Conservation (phyloP, 169 alveolate species). For the Eimeria zaria region DNA sequence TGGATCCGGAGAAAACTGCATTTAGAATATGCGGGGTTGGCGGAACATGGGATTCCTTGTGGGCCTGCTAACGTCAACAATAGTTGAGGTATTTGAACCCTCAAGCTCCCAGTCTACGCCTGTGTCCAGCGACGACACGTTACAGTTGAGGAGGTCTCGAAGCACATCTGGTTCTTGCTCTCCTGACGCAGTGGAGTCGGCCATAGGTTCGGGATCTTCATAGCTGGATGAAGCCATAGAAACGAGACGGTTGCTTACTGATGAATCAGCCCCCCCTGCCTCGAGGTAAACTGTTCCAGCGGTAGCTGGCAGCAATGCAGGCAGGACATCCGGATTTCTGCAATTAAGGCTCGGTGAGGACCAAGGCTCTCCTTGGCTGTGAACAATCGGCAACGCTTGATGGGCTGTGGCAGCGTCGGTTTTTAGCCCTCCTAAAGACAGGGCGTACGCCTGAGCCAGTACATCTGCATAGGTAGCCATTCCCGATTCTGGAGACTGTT, state of each 20-base stretch:
- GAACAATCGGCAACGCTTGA: background rate
- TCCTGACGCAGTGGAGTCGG: background rate
- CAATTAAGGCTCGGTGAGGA: background rate
- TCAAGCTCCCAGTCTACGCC: slow-evolving; percentile 73
- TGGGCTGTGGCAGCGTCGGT: background rate
- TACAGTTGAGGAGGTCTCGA: slow-evolving; percentile 72
- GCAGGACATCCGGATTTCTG: background rate
- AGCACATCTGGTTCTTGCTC: slow-evolving; percentile 63
- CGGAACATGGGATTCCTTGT: slow-evolving; percentile 38
- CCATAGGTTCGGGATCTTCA: slow-evolving; percentile 58
- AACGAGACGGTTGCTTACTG: slow-evolving; percentile 61
- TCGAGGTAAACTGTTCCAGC: slow-evolving; percentile 39
- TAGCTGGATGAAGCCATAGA: slow-evolving; percentile 63
- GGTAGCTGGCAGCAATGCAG: background rate
- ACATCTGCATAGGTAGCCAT: slow-evolving; percentile 15
- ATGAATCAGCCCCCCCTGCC: slow-evolving; percentile 35
- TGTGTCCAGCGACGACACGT: slow-evolving; percentile 29
- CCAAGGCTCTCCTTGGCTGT: slow-evolving; percentile 16
- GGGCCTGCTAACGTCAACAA: slow-evolving; percentile 75
- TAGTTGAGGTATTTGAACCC: slow-evolving; percentile 25
- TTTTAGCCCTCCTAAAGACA: background rate
- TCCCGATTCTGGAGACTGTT: slow-evolving; percentile 4
- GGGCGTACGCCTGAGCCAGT: slow-evolving; percentile 35
- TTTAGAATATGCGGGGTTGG: background rate
- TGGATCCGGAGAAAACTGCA: background rate